Base-by-base conservation (phyloP, 352 stramenopile genomes). In the Phytophthora europaea region DNA sequence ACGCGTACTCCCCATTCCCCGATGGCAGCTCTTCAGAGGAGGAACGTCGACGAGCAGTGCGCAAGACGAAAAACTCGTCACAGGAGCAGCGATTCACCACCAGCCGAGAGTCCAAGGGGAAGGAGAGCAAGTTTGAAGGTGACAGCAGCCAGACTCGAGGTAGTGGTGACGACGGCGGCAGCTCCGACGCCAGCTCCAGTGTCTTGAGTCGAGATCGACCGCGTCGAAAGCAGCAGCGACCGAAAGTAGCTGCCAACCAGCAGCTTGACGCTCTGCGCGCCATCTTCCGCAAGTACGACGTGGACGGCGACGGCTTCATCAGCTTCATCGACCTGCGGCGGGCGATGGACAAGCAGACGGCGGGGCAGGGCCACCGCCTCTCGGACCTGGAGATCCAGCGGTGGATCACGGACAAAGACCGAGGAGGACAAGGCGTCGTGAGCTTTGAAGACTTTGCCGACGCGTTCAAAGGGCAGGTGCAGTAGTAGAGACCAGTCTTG, bases 361-460 rank as follows among this genome's bases (percentile, higher is more conserved):
- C n/a, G 28, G 36, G 31, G 12, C 72, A 53, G 45, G 51, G 48
- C 15, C 73, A 58, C 26, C 61, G 55, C 6, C 73, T 80, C 10
- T 81, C 83, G 36, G 70, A 80, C 28, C 20, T 84, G 40, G 81
- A 91, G 55, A 72, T 87, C 40, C 81, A 89, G 64, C 72, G 72
- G n/a, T 87, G 81, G 81, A 80, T 88, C 68, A 80, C 65, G 0
- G 63, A 84, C 56, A 89, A 91, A 51, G 83, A 88, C 70, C 65
- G 65, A 8, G 77, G 73, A 13, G 81, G 81, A 34, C 72, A 75
- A 12, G 83, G 79, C 9, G 69, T 80, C 8, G 81, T 90, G 20
- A 63, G 71, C 13, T 82, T 88, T 16, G 73, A 72, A 6, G 81
- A 91, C 62, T 88, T 91, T 66, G 63, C 38, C 2, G 50, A 26